Evolutionary conservation across 305 asterid genomes (phyloP).

Genomic region (Fraxinus ornus): DNA sequence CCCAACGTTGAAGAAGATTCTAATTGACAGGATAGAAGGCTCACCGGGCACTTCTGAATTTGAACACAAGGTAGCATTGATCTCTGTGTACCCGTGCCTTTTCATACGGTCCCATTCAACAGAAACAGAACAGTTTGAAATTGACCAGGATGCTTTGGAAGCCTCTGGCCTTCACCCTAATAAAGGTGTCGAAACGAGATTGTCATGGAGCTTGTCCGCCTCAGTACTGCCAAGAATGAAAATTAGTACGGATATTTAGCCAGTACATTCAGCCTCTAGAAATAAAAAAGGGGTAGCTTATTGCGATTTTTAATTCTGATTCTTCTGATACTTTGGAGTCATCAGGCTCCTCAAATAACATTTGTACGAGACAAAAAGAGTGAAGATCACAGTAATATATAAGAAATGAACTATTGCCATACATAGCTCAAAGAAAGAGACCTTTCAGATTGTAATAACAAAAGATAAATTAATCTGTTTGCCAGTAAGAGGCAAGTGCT

Average conservation of each 20-base stretch:
- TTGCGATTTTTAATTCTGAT: slow-evolving; percentile 13
- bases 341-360: background rate
- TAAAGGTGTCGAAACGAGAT: slow-evolving; percentile 53
- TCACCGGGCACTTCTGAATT: slow-evolving; percentile 26
- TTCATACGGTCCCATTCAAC: slow-evolving; percentile 12
- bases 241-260: slow-evolving; percentile 53
- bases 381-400: slow-evolving; percentile 1
- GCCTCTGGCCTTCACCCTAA: slow-evolving; percentile 37
- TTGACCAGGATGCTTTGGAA: slow-evolving; percentile 31
- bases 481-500: background rate
- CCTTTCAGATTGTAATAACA: background rate
- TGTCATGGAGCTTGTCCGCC: slow-evolving; percentile 49
- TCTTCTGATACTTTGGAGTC: background rate
- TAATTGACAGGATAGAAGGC: slow-evolving; percentile 39
- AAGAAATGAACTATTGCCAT: background rate
- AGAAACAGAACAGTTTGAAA: slow-evolving; percentile 17
- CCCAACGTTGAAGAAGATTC: slow-evolving; percentile 40
- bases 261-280: slow-evolving; percentile 51
- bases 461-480: background rate
- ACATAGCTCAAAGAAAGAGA: slow-evolving; percentile 6
- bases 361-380: background rate
- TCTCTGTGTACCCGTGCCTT: slow-evolving; percentile 64
- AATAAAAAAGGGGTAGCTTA: slow-evolving; percentile 45
- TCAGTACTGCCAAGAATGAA: slow-evolving; percentile 39
- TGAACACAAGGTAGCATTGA: slow-evolving; percentile 43